A percentile compares a stretch with the other conserved stretches of the same genome.
Evolutionary conservation across 2,329 filamentous ascomycete species (phyloP).

Genomic region (Kalmusia sp.): DNA sequence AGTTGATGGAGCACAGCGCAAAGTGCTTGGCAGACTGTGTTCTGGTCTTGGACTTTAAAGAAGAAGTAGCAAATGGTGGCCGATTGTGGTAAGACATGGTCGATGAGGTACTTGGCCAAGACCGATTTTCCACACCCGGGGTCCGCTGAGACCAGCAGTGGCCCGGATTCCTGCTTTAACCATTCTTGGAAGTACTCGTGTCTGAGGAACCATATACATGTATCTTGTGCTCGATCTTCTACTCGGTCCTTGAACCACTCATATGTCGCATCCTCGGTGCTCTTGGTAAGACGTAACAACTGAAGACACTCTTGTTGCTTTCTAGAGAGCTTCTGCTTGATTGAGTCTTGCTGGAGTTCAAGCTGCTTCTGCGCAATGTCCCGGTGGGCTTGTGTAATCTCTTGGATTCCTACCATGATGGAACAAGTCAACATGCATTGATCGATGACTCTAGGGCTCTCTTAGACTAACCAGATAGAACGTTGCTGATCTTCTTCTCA

Average conservation of each 20-base stretch:
- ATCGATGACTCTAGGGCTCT: conserved; percentile 8
- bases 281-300: conserved; percentile 27
- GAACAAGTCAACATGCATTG: conserved; percentile 16
- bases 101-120: conserved; percentile 25
- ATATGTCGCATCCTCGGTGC: conserved; percentile 23
- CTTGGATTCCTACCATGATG: conserved; percentile 17
- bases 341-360: conserved; percentile 19
- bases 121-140: conserved; percentile 32
- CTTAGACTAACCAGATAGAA: conserved; percentile 17
- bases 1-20: conserved; percentile 30
- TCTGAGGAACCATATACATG: conserved; percentile 26
- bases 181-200: conserved; percentile 24
- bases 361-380: conserved; percentile 18
- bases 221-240: conserved; percentile 25
- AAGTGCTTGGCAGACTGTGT: conserved; percentile 24
- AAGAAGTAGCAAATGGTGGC: conserved; percentile 31
- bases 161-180: conserved; percentile 20
- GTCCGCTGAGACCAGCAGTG: conserved; percentile 27
- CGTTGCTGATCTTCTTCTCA: conserved; percentile 12
- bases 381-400: conserved; percentile 11
- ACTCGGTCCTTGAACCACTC: conserved; percentile 29
- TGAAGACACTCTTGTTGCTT: conserved; percentile 25
- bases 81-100: conserved; percentile 21
- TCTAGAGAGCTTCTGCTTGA: conserved; percentile 21
- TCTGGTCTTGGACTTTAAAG: conserved; percentile 29